phyloP scores from a whole-genome alignment of 495 filamentous ascomycete genomes.

The Aspergillus bertholletiae region DNA sequence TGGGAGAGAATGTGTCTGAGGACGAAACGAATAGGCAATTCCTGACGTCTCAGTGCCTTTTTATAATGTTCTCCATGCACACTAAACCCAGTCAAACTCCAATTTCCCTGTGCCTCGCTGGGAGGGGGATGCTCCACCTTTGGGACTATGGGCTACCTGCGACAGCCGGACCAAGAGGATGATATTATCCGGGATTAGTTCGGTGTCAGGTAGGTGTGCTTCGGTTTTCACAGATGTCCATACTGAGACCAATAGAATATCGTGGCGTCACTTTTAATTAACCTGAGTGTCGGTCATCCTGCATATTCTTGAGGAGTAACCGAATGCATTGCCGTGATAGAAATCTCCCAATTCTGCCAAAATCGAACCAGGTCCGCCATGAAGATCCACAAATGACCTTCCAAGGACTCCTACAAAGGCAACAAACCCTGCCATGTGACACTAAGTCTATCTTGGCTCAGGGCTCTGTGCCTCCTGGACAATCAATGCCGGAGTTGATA shows the following conservation, averaged over 20 bases:
- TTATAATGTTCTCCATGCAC: conserved; percentile 3
- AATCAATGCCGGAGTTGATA: conserved; percentile 5
- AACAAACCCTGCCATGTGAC: not conserved
- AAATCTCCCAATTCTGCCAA: not conserved
- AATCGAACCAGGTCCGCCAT: not conserved
- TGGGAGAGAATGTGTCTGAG: not conserved
- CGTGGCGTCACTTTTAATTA: not conserved
- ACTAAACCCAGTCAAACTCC: not conserved
- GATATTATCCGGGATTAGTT: conserved; percentile 11
- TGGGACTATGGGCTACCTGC: conserved; percentile 1
- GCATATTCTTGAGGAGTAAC: too few species aligned
- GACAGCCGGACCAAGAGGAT: not conserved
- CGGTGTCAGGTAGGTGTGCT: conserved; percentile 1
- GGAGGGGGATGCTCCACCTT: conserved; percentile 7
- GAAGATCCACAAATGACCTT: not conserved
- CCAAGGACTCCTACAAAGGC: not conserved
- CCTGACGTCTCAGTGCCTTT: not conserved
- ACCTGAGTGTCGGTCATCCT: not conserved
- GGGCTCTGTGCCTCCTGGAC: conserved; percentile 1
- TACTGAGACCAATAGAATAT: not conserved
- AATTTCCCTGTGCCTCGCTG: not conserved
- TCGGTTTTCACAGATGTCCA: conserved; percentile 2
- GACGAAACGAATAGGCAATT: not conserved
- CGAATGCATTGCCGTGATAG: not conserved
- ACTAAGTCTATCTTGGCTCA: too few species aligned